A percentile compares a stretch with the other conserved stretches of the same genome.
These are phyloP conservation scores for Calendula officinalis DNA, from an alignment of 129 eudicot genomes.

Conservation along the genomic window DNA sequence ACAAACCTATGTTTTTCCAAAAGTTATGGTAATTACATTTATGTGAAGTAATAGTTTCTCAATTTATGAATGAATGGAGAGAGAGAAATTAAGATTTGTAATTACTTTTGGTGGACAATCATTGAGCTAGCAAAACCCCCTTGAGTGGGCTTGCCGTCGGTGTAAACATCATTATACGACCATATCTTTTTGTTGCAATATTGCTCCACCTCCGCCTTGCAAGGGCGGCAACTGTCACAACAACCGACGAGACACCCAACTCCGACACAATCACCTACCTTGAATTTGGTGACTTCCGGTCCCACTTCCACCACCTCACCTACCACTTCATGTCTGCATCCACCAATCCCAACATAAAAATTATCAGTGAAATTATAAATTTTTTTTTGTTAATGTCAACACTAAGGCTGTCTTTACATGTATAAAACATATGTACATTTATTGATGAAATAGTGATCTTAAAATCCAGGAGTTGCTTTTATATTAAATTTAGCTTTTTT, in stretches of 20 bases:
- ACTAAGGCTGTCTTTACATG: too few species aligned
- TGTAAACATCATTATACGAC: conserved; percentile 86
- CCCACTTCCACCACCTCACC: conserved; percentile 97
- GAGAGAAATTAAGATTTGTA: neutral
- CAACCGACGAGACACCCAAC: conserved; percentile 79
- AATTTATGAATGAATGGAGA: neutral
- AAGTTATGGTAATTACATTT: neutral
- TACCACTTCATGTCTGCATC: conserved; percentile 83
- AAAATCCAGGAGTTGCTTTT: too few species aligned
- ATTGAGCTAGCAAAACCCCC: conserved; percentile 80
- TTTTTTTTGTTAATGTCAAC: too few species aligned
- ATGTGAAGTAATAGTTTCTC: neutral
- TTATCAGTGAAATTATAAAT: too few species aligned
- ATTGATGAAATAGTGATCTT: too few species aligned
- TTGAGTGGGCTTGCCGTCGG: conserved; percentile 94
- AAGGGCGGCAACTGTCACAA: conserved; percentile 61
- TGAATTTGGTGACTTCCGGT: conserved; percentile 64
- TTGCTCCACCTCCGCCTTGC: conserved; percentile 74
- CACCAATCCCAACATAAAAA: neutral
- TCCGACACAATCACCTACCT: conserved; percentile 73
- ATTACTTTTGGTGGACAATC: conserved; percentile 88
- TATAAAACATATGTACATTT: too few species aligned
- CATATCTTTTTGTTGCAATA: conserved; percentile 93
- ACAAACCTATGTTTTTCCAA: conserved; percentile 49
- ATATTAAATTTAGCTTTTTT: too few species aligned